Conservation (phyloP, 345 rosid species). For the Turritis glabra region DNA sequence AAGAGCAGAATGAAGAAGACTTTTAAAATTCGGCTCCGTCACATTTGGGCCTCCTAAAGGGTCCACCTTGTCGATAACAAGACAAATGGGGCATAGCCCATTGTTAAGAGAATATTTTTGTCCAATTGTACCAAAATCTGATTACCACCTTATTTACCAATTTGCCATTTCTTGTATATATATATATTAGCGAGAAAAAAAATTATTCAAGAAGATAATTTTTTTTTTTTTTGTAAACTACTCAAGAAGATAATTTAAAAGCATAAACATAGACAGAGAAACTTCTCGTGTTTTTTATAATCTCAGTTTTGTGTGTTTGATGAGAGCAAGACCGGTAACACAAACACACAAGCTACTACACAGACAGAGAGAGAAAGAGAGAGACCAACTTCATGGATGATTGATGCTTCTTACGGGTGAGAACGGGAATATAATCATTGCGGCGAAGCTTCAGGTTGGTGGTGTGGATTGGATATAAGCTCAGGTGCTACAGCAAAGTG, state of each 20-base stretch:
- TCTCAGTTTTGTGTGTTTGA: constrained; percentile 18
- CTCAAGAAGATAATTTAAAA: not conserved
- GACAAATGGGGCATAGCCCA: not conserved
- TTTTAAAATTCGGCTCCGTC: too few species aligned
- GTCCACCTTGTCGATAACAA: not conserved
- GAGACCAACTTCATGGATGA: constrained; percentile 18
- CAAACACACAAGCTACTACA: constrained; percentile 30
- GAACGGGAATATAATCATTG: not conserved
- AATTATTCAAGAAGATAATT: not conserved
- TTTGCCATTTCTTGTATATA: not conserved
- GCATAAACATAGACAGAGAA: constrained; percentile 9
- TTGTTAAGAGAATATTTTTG: not conserved
- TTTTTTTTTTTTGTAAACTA: too few species aligned
- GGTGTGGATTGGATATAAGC: constrained; percentile 41
- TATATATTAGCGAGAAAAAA: not conserved
- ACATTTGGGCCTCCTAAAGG: constrained; percentile 15
- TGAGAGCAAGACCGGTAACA: constrained; percentile 21
- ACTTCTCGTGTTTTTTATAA: not conserved
- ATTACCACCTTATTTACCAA: not conserved
- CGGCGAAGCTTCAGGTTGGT: constrained; percentile 19
- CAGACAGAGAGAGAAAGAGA: constrained; percentile 13
- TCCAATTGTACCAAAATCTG: not conserved
- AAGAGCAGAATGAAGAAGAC: not conserved
- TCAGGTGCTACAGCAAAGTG: constrained; percentile 76
- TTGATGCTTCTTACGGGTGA: not conserved